phyloP scores from a whole-genome alignment of 805 yeast species.

The Wickerhamomyces canadensis region DNA sequence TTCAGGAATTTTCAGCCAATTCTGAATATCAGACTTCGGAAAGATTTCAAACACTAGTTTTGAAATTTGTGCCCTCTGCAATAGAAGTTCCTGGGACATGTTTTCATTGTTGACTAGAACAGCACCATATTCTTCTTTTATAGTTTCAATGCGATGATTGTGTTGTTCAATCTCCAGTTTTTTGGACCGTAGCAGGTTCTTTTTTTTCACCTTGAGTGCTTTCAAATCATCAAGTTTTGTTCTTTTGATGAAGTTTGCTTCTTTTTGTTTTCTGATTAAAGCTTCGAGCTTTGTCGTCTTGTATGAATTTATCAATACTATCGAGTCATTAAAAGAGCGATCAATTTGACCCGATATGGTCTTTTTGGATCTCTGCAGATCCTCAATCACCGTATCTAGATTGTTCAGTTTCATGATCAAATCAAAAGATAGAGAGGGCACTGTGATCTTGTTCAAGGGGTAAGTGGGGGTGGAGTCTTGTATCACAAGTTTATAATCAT shows the following conservation, averaged over 20 bases:
- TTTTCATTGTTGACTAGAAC: constrained; percentile 9
- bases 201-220: constrained; percentile 6
- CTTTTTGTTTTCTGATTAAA: constrained; percentile 4
- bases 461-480: constrained; percentile 2
- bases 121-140: constrained; percentile 14
- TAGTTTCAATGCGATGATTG: background rate
- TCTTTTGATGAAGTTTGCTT: background rate
- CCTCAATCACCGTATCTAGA: constrained; percentile 31
- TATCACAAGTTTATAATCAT: constrained; percentile 8
- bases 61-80: constrained; percentile 19
- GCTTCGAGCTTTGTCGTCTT: constrained; percentile 4
- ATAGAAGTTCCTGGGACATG: constrained; percentile 12
- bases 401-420: constrained; percentile 38
- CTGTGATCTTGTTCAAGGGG: constrained; percentile 4
- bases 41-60: constrained; percentile 23
- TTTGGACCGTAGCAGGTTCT: constrained; percentile 5
- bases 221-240: constrained; percentile 11
- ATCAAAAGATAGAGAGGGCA: constrained; percentile 31
- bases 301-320: constrained; percentile 1
- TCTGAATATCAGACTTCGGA: constrained; percentile 23
- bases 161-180: background rate
- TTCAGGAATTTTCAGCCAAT: constrained; percentile 17
- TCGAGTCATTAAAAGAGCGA: constrained; percentile 1
- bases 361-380: constrained; percentile 21
- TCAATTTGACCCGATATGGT: constrained; percentile 11